Base-by-base conservation (phyloP, 2,329 filamentous ascomycete genomes). In the Cercospora citrullina region DNA sequence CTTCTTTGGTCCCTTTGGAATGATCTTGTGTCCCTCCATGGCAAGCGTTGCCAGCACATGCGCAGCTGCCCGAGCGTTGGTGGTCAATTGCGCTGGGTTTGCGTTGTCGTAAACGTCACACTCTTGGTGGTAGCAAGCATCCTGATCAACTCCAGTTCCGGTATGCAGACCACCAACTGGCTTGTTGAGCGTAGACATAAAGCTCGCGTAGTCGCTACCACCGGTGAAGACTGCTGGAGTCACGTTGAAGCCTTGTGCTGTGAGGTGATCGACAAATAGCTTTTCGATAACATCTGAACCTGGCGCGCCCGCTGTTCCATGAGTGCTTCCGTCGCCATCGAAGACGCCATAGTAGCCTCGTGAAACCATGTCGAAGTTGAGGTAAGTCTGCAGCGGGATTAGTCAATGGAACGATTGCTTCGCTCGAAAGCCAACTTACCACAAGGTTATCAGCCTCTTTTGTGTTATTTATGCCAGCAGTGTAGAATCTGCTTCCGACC, bases 371-470 rank as follows among this genome's bases (percentile, higher is more conserved):
- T 64, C 62, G 33, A 48, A 64, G 26, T 64, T 64, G 21, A 64
- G 33, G 12, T 86, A 87, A 72, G 87, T 82, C 67, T 82, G 80
- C 6, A 82, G 83, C 70, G 84, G 88, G 79, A 88, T 39, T 39
- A 39, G 33, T 7, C 33, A 16, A n/a, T 0, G 14, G 7, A n/a
- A 16, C 33, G 4, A 39, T 39, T 39, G 5, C 5, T 7, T 39
- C 33, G 2, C 2, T 14, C 89, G 73, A 88, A 90, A 80, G 91
- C 89, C 76, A 90, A 90, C 61, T 16, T 57, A 89, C 42, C 90
- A 86, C 2, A 85, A 83, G 73, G 91, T 87, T 77, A 86, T 88
- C 69, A 85, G 79, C 33, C 84, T 82, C 69, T 87, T 86, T 0
- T 77, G 75, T 2, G 80, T 75, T n/a, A 80, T 74, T 26, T 62